Conservation (phyloP, 139 green algal species). For the Picochlorum sp. region DNA sequence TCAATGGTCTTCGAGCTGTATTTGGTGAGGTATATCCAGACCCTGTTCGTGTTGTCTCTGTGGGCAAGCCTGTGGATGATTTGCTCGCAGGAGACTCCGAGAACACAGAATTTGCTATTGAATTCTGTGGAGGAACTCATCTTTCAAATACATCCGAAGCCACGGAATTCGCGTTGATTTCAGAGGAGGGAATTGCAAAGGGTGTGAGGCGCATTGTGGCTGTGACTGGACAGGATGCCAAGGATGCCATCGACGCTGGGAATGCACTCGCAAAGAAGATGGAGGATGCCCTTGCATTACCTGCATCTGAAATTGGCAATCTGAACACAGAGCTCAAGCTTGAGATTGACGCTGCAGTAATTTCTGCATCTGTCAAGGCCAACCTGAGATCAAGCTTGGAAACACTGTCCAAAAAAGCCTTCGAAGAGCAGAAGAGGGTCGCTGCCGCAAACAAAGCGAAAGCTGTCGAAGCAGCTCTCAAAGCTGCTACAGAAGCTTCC, state of each 20-base stretch:
- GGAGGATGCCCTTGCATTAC: slow-evolving; percentile 26
- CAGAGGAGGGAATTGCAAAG: slow-evolving; percentile 95
- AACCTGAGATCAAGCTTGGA: slow-evolving; percentile 54
- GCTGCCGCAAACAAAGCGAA: slow-evolving; percentile 60
- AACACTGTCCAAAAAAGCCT: slow-evolving; percentile 49
- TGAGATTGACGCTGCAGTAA: slow-evolving; percentile 51
- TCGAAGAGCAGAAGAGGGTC: slow-evolving; percentile 65
- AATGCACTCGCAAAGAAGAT: slow-evolving; percentile 50
- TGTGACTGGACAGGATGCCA: slow-evolving; percentile 68
- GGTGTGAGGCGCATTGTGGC: slow-evolving; percentile 70
- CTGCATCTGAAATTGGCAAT: slow-evolving; percentile 30
- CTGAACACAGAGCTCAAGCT: slow-evolving; percentile 47
- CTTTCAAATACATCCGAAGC: slow-evolving; percentile 77
- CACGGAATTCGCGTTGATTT: slow-evolving; percentile 80
- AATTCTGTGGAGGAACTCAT: slow-evolving; percentile 98
- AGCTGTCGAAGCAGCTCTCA: slow-evolving; percentile 35
- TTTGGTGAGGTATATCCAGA: slow-evolving; percentile 98
- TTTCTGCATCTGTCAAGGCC: slow-evolving; percentile 63
- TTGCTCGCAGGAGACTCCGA: slow-evolving; percentile 56
- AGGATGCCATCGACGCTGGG: slow-evolving; percentile 51
- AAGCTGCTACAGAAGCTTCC: slow-evolving; percentile 14
- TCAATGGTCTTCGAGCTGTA: slow-evolving; percentile 85
- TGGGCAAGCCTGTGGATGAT: slow-evolving; percentile 76
- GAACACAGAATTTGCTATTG: slow-evolving; percentile 55
- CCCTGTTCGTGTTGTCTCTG: slow-evolving; percentile 90